Evolutionary conservation across 352 stramenopile species (phyloP).

Genomic region (Globisporangium abappressorium): DNA sequence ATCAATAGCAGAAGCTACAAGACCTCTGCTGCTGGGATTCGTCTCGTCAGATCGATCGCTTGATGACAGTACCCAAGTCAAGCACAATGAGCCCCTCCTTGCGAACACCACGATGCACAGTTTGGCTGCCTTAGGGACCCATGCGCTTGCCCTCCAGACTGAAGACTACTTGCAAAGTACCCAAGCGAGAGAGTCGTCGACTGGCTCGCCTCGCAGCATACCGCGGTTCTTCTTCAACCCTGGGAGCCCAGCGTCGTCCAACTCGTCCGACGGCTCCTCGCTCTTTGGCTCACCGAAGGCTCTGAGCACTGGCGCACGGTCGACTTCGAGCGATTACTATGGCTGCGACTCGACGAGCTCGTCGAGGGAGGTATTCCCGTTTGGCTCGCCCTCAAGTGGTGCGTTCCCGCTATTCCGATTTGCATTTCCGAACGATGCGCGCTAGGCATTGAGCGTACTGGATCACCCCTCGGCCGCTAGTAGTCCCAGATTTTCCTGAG

Average conservation of each 20-base stretch:
- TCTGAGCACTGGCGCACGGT: background rate
- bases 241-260: background rate
- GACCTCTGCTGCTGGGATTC: background rate
- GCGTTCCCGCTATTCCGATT: background rate
- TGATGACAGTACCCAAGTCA: no score
- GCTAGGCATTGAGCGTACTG: no score
- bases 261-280: slow-evolving; percentile 1
- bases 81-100: no score
- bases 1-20: background rate
- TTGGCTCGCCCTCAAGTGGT: background rate
- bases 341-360: slow-evolving; percentile 2
- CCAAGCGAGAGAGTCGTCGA: no score
- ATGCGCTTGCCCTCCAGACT: no score
- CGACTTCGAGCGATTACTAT: background rate
- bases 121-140: no score
- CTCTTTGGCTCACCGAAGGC: slow-evolving; percentile 1
- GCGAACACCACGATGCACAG: no score
- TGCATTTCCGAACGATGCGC: background rate
- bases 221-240: background rate
- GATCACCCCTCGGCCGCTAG: no score
- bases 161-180: no score
- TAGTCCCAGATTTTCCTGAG: no score
- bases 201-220: background rate
- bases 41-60: no score
- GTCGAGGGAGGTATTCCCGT: background rate